Base-by-base conservation (phyloP, 164 flowering plant genomes). In the Litsea cubeba region DNA sequence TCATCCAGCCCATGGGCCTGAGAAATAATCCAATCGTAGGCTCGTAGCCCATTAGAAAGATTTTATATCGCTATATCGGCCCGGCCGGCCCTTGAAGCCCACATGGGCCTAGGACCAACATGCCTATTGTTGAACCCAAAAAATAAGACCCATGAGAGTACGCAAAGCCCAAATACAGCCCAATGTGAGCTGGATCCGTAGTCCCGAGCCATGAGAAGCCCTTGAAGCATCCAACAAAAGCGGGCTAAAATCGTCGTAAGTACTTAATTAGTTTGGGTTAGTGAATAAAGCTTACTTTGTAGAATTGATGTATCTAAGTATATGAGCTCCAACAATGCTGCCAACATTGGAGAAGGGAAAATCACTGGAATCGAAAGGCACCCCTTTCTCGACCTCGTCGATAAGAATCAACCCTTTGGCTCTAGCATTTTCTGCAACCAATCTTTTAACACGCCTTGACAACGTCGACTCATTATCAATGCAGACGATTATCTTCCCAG, bases 401-500 rank as follows among this genome's bases (percentile, higher is more conserved):
- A 93, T 80, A 71, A 90, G 73, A 35, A 93, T 85, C 77, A 91
- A 1, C 64, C 98, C 96, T 76, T 72, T 86, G 30, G 91, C 96
- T 63, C 79, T 73, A 17, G 90, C 89, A 68, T 82, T 87, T 84
- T 91, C 85, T 12, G 80, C 88, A 0, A 91, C 93, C 66, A 93
- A 67, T 78, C 84, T 90, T 83, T 86, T 87, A 23, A 87, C 80
- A 74, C 78, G 76, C 72, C 89, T 83, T 0, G 92, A 69, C 18
- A 83, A 76, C 2, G 58, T 76, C 5, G 79, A 82, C 54, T 81
- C 82, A 28, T 73, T 78, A 51, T 80, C 79, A 40, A 74, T 11
- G 49, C 98, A 93, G 14, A 93, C 85, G 50, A 93, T 73, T 66
- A 93, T 87, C 66, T 90, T 93, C 6, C 94, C 94, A 0, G 79